A percentile compares a stretch with the other conserved stretches of the same genome.
Conservation (phyloP, 352 stramenopile genomes). For the Elongisporangium undulatum region DNA sequence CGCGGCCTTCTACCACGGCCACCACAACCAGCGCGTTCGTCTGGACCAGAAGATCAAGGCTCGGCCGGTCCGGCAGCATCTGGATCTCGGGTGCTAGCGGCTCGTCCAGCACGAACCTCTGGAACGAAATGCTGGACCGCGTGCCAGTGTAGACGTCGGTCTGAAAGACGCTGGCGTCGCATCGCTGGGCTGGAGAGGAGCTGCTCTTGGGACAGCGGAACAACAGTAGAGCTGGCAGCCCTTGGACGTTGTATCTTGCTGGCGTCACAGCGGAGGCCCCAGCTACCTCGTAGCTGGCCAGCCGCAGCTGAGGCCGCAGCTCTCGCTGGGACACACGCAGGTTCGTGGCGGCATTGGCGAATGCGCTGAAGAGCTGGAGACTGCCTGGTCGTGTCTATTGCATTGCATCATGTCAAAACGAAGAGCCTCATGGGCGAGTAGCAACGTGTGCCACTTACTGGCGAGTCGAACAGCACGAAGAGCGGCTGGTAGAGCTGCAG, state of each 20-base stretch:
- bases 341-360: constrained; percentile 23
- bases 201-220: constrained; percentile 18
- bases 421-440: background rate
- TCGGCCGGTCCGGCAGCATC: constrained; percentile 5
- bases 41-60: constrained; percentile 14
- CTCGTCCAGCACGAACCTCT: constrained; percentile 26
- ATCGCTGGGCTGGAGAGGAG: background rate
- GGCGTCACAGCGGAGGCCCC: constrained; percentile 2
- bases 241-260: constrained; percentile 13
- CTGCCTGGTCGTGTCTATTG: constrained; percentile 17
- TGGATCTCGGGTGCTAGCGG: constrained; percentile 14
- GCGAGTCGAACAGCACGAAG: constrained; percentile 39
- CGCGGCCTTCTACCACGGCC: constrained; percentile 22
- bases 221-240: constrained; percentile 23
- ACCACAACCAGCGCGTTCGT: constrained; percentile 24
- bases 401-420: background rate
- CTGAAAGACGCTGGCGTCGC: constrained; percentile 4
- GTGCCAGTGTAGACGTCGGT: constrained; percentile 23
- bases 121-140: constrained; percentile 30
- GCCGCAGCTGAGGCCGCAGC: constrained; percentile 9
- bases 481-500: constrained; percentile 20
- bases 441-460: background rate
- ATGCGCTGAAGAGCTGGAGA: constrained; percentile 19
- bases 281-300: constrained; percentile 17
- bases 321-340: constrained; percentile 15